Base-by-base conservation (phyloP, 192 early-diverging fungal species). In the Linnemannia hyalina region DNA sequence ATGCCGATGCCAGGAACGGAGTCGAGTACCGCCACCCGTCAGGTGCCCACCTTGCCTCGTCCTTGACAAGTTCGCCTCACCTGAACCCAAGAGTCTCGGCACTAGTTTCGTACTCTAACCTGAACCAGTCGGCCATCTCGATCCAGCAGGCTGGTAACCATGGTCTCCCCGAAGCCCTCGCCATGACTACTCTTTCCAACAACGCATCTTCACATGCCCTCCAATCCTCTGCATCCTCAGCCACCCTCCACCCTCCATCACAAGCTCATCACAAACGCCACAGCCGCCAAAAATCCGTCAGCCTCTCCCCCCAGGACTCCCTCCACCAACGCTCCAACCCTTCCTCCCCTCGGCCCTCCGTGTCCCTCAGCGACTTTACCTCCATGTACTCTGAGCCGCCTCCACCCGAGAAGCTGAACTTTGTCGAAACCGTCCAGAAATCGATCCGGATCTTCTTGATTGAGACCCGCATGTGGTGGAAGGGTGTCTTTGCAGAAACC, bases 31-130 rank as follows among this genome's bases (percentile, higher is more conserved):
- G 47, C 13, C 76, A 90, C 49, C 76, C 81, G 8, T 32, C n/a
- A 15, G n/a, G 26, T 42, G 36, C 89, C 1, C 74, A 80, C 32
- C 26, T 83, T 26, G 69, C 89, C 9, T 88, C 91, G 11, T 79
- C 78, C 18, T 7, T 44, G 22, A 70, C 52, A 11, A 22, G 18
- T 20, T 68, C 80, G 15, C 75, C 75, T 23, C 80, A 70, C 38
- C 42, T 75, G 29, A 73, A 70, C 49, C 80, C 80, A 22, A 76
- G 80, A 5, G 76, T 46, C 16, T 65, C 55, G 11, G 55, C 36
- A 6, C 7, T 57, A 3, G 32, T 42, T 2, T 49, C 76, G 11
- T 76, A 71, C 49, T 40, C 65, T 3, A 82, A 68, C 35, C n/a
- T 77, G 75, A 75, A 82, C 49, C 76, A 60, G 10, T 70, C 80